Conservation (phyloP, 495 filamentous ascomycete genomes). For the Friedmanniomyces simplex region DNA sequence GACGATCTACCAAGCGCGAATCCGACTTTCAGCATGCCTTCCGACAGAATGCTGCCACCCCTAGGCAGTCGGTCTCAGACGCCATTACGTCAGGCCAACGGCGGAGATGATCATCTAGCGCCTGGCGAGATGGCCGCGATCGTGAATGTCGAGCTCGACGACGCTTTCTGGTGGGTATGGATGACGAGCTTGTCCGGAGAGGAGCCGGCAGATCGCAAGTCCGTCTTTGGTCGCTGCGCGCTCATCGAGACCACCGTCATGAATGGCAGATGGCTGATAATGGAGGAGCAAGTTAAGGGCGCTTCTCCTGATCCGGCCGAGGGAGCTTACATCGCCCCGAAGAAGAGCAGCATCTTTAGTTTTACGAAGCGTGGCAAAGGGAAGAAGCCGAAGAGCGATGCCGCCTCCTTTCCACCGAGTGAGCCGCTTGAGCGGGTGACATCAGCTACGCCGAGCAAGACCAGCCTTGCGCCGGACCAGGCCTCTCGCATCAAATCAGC, state of each 20-base stretch:
- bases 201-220: constrained; percentile 72
- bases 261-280: constrained; percentile 77
- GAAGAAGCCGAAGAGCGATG: constrained; percentile 56
- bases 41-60: constrained; percentile 83
- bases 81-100: constrained; percentile 12
- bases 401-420: constrained; percentile 33
- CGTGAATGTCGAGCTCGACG: constrained; percentile 73
- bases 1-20: constrained; percentile 47
- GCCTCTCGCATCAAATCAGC: constrained; percentile 86
- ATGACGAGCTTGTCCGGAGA: constrained; percentile 91
- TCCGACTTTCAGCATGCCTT: constrained; percentile 60
- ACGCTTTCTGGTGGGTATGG: constrained; percentile 99
- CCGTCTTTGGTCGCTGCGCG: constrained; percentile 88
- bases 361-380: constrained; percentile 62
- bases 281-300: constrained; percentile 94
- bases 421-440: constrained; percentile 41
- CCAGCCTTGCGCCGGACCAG: constrained; percentile 82
- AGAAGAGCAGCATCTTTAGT: constrained; percentile 86
- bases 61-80: constrained; percentile 39
- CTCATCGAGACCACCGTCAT: constrained; percentile 78
- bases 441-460: constrained; percentile 55
- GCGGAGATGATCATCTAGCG: constrained; percentile 54
- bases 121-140: constrained; percentile 94
- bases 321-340: constrained; percentile 68
- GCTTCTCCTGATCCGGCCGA: constrained; percentile 77